Evolutionary conservation across 208 protist genomes (phyloP), one percentile per base, ranked within the genome.

Genomic region (Entamoeba nuttalli): DNA sequence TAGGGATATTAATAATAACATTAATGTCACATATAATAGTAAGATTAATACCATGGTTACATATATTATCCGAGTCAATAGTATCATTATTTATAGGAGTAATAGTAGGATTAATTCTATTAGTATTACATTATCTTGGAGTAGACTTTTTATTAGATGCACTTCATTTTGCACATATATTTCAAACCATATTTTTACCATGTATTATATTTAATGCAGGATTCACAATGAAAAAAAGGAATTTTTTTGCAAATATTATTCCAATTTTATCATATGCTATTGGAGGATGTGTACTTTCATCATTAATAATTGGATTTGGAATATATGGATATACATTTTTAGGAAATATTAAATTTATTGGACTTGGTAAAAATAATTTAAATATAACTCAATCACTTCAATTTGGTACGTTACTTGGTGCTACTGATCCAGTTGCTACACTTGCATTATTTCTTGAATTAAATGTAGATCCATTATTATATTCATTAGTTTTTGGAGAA

Each of bases 171-270:
- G 62, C 62, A 2, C 19, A 7, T 35, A 84, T 84, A 2, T 84
- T 84, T 21, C 62, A 84, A 35, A 84, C 19, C 0, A 95, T 94
- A 19, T 51, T 96, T 48, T 21, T 96, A 0, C 96, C 96, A 5
- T 52, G 69, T 0, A 96, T 96, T 51, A 96, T 96, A 17, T 96
- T 96, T 94, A 95, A 96, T 30, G 95, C 95, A 5, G 96, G 96
- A 5, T 96, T 95, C 52, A 96, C 69, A 25, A 94, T 96, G 71
- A 93, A 96, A 15, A 94, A 94, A 41, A 2, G n/a, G 0, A 69
- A 94, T 15, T 96, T 96, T 52, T 84, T 96, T 51, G 51, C 4
- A 7, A 96, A 96, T 21, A 30, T 95, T 44, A 15, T 44, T n/a
- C 71, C 93, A 1, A 96, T 96, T 73, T n/a, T 93, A 2, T 94